Evolutionary conservation across 805 yeast genomes (phyloP).

Genomic region (Zygotorulaspora sp.): DNA sequence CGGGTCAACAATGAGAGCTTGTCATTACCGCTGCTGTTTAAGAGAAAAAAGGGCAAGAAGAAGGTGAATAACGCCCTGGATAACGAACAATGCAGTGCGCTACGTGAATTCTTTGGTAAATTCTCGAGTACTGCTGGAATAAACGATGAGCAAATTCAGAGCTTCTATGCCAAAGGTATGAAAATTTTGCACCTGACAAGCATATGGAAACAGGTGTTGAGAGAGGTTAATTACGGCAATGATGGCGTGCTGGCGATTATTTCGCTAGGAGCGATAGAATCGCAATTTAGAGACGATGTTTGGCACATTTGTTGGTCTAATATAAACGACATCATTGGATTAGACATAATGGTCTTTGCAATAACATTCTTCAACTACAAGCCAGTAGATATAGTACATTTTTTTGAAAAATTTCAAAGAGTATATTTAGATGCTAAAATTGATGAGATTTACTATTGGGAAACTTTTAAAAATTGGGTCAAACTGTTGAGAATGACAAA

Average conservation of each 20-base stretch:
- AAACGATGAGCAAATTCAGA: too few relatives aligned
- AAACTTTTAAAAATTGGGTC: constrained; percentile 16
- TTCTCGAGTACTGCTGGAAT: too few relatives aligned
- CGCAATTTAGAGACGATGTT: constrained; percentile 3
- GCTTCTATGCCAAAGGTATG: too few relatives aligned
- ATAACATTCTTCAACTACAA: neutral
- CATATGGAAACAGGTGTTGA: neutral
- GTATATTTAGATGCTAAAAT: constrained; percentile 3
- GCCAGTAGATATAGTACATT: neutral
- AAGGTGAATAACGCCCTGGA: too few relatives aligned
- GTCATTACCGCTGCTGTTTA: neutral
- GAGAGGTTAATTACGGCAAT: neutral
- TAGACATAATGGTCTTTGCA: constrained; percentile 5
- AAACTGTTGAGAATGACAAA: constrained; percentile 9
- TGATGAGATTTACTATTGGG: constrained; percentile 5
- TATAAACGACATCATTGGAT: constrained; percentile 4
- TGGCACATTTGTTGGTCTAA: constrained; percentile 16
- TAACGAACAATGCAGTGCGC: neutral
- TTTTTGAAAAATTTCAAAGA: constrained; percentile 16
- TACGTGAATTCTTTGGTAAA: too few relatives aligned
- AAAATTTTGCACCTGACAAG: too few relatives aligned
- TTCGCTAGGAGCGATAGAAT: constrained; percentile 5
- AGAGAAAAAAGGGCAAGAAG: too few relatives aligned
- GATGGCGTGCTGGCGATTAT: constrained; percentile 1
- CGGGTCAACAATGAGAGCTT: constrained; percentile 6